Percentiles rank a stretch among this genome's conserved stretches.
These are phyloP conservation scores for Aegilops longissima DNA, from an alignment of 176 grass and related monocot genomes.

Conservation along the genomic window DNA sequence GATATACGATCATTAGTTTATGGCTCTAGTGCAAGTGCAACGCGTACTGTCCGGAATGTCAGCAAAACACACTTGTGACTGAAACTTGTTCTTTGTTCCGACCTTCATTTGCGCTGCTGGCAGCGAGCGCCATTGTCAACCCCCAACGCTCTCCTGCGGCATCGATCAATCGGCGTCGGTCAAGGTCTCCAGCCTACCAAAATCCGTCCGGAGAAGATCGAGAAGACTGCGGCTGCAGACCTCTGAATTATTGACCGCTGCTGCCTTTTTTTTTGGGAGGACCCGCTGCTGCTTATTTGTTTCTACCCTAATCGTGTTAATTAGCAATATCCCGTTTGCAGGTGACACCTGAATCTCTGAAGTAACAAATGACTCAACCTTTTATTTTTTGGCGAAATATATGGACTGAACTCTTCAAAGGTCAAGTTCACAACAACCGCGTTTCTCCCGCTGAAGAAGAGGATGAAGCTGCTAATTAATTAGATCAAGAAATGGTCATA, in stretches of 20 bases:
- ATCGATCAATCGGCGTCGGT: conserved; percentile 10
- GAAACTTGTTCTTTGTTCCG: neutral
- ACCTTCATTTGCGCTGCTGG: neutral
- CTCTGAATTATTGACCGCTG: conserved; percentile 16
- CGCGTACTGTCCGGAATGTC: neutral
- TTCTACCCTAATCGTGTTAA: neutral
- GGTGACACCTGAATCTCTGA: neutral
- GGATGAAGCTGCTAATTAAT: neutral
- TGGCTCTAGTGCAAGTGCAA: neutral
- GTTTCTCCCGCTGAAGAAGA: neutral
- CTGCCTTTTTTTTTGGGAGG: too few relatives aligned
- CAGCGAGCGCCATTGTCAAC: conserved; percentile 12
- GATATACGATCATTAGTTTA: neutral
- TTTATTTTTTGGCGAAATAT: too few relatives aligned
- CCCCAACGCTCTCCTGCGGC: neutral
- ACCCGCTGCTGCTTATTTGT: neutral
- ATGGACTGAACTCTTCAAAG: conserved; percentile 20
- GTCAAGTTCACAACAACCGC: conserved; percentile 36
- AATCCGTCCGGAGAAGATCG: neutral
- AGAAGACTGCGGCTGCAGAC: conserved; percentile 14
- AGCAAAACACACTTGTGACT: neutral
- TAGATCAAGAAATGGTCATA: conserved; percentile 8
- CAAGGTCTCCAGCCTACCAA: conserved; percentile 23
- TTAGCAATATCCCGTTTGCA: conserved; percentile 10
- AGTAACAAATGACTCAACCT: neutral